These are phyloP conservation scores for Limonium bicolor DNA, from an alignment of 148 eudicot species.

Conservation along the genomic window DNA sequence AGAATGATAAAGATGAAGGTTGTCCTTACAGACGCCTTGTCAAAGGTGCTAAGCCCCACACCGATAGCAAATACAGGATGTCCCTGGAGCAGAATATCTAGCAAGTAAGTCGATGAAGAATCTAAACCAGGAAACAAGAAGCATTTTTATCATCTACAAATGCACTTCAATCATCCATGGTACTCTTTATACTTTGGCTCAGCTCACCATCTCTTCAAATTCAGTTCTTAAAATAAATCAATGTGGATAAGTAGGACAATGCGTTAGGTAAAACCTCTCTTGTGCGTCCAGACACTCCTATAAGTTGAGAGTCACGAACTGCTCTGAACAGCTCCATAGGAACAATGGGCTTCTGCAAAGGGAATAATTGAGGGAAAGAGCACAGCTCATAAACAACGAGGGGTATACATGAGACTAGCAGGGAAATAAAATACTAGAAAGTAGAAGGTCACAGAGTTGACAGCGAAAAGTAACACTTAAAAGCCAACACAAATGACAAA, in stretches of 20 bases:
- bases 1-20: background rate
- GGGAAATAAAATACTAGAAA: background rate
- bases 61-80: slow-evolving; percentile 25
- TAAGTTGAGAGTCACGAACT: slow-evolving; percentile 20
- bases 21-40: slow-evolving; percentile 23
- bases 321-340: slow-evolving; percentile 14
- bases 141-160: no score
- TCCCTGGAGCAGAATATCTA: slow-evolving; percentile 14
- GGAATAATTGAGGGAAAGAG: background rate
- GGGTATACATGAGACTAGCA: background rate
- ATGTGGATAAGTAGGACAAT: no score
- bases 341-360: slow-evolving; percentile 16
- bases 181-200: background rate
- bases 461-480: no score
- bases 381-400: background rate
- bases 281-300: slow-evolving; percentile 21
- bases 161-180: no score
- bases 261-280: slow-evolving; percentile 19
- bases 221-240: background rate
- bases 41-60: slow-evolving; percentile 21
- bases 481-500: background rate
- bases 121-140: background rate
- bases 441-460: background rate
- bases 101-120: background rate
- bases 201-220: background rate